Evolutionary conservation across 2,329 filamentous ascomycete genomes (phyloP).

Genomic region (Calonectria ilicicola): DNA sequence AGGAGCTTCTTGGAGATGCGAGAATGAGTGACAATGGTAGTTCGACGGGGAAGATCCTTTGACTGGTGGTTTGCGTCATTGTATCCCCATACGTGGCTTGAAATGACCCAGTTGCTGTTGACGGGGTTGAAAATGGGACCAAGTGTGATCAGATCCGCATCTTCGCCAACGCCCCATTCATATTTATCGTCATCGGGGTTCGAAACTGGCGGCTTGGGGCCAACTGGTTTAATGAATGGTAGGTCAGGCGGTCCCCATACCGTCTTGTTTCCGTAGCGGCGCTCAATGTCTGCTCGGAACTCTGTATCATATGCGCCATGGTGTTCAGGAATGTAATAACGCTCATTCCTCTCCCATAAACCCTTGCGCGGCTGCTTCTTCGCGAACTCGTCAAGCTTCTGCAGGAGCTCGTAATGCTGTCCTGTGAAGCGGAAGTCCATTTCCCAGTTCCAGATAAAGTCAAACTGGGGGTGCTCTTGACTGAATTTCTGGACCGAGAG

Average conservation of each 20-base stretch:
- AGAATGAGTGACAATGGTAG: slow-evolving; percentile 83
- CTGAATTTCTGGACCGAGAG: slow-evolving; percentile 82
- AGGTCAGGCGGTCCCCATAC: slow-evolving; percentile 76
- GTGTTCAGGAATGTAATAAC: slow-evolving; percentile 77
- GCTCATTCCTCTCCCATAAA: slow-evolving; percentile 79
- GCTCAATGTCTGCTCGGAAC: slow-evolving; percentile 74
- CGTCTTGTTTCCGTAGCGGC: slow-evolving; percentile 60
- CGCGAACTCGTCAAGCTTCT: slow-evolving; percentile 72
- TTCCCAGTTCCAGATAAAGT: slow-evolving; percentile 90
- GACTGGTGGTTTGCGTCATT: slow-evolving; percentile 60
- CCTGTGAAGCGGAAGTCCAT: slow-evolving; percentile 84
- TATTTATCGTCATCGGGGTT: slow-evolving; percentile 75
- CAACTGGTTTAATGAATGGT: slow-evolving; percentile 70
- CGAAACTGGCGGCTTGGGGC: slow-evolving; percentile 70
- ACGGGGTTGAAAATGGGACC: slow-evolving; percentile 84
- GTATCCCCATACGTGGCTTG: slow-evolving; percentile 77
- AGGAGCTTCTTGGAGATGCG: slow-evolving; percentile 79
- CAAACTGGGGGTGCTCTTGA: slow-evolving; percentile 81
- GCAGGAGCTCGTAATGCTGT: slow-evolving; percentile 84
- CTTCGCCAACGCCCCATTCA: slow-evolving; percentile 81
- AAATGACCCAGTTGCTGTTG: slow-evolving; percentile 79
- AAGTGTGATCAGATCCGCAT: slow-evolving; percentile 79
- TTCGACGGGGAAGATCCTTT: slow-evolving; percentile 74
- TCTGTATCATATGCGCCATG: slow-evolving; percentile 76
- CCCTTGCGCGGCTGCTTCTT: slow-evolving; percentile 77